Conservation (phyloP, 148 eudicot genomes). For the Rhododendron kiyosumense region DNA sequence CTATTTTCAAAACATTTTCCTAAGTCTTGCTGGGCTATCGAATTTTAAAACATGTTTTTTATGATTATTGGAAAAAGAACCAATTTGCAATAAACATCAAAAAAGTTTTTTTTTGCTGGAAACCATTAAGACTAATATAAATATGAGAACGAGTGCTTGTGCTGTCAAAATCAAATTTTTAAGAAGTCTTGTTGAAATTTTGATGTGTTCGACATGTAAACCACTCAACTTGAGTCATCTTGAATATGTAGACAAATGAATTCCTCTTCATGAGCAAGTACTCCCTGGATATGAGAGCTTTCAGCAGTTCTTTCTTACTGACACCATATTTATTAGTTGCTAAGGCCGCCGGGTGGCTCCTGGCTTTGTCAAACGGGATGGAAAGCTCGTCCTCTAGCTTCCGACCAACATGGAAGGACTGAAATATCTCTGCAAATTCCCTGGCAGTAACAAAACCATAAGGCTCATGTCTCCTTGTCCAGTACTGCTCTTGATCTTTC, state of each 20-base stretch:
- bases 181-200: neutral
- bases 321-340: constrained; percentile 15
- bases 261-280: constrained; percentile 19
- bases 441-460: constrained; percentile 6
- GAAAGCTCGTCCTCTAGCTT: constrained; percentile 11
- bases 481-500: constrained; percentile 26
- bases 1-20: neutral
- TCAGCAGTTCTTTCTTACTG: constrained; percentile 11
- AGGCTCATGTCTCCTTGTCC: neutral
- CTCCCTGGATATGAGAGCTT: constrained; percentile 15
- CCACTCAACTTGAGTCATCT: constrained; percentile 6
- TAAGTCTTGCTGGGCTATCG: neutral
- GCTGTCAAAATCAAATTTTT: neutral
- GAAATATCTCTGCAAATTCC: constrained; percentile 13
- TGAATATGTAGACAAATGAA: constrained; percentile 21
- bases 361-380: constrained; percentile 18
- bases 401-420: constrained; percentile 12
- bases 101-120: too few relatives aligned
- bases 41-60: neutral
- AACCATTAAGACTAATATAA: neutral
- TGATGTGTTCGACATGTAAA: neutral
- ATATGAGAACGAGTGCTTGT: neutral
- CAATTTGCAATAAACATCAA: neutral
- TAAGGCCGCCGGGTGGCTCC: constrained; percentile 22
- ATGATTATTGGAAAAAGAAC: neutral